Conservation (phyloP, 148 eudicot species). For the Salicornia ramosissima region DNA sequence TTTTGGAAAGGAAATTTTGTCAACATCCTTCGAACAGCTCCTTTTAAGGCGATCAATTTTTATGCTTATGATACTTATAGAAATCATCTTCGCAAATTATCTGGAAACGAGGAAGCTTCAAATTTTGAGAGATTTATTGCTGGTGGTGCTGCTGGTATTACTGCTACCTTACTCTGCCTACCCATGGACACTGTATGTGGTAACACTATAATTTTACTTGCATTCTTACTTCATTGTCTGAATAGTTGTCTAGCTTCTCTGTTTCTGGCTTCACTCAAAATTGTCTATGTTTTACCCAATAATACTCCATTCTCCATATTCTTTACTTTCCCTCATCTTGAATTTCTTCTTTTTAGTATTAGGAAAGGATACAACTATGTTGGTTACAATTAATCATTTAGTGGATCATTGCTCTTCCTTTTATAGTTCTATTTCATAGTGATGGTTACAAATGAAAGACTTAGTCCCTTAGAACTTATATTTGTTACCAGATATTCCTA, state of each 20-base stretch:
- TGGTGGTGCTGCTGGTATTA: conserved; percentile 95
- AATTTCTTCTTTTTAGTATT: not conserved
- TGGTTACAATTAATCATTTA: not conserved
- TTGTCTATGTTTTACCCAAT: not conserved
- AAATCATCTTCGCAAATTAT: conserved; percentile 55
- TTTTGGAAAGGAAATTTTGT: conserved; percentile 99
- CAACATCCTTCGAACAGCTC: conserved; percentile 92
- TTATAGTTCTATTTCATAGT: not conserved
- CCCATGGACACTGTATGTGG: conserved; percentile 94
- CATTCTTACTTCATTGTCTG: not conserved
- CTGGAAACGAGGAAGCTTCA: conserved; percentile 80
- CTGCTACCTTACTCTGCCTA: conserved; percentile 89
- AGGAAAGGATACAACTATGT: not conserved
- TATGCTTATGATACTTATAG: conserved; percentile 93
- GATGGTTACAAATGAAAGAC: not conserved
- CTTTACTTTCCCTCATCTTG: not conserved
- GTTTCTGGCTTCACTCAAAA: not conserved
- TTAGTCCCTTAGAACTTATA: not conserved
- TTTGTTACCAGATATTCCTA: conserved; percentile 1
- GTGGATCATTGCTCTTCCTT: not conserved
- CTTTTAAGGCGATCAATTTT: conserved; percentile 89
- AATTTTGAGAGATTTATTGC: conserved; percentile 89
- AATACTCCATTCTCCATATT: not conserved
- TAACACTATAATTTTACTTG: conserved; percentile 11
- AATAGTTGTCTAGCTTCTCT: not conserved